Percentiles rank a stretch among this genome's conserved stretches.
phyloP scores from a whole-genome alignment of 805 yeast species.

The Sungouiozyma intestinalis region DNA sequence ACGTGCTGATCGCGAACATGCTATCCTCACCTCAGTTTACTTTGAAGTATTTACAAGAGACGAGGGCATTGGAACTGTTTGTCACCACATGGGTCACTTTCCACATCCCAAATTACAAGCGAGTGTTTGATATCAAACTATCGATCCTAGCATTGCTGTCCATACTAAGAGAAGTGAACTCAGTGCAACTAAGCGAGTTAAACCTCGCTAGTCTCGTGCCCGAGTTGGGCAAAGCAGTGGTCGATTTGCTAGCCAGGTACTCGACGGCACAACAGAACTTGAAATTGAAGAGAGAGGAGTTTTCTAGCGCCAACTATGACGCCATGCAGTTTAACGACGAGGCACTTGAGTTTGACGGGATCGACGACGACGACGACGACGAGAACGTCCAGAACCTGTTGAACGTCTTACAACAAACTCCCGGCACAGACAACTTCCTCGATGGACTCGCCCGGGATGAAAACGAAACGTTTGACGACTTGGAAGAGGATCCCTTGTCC shows the following conservation, averaged over 20 bases:
- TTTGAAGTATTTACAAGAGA: constrained; percentile 38
- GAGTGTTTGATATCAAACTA: constrained; percentile 77
- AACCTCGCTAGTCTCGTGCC: constrained; percentile 33
- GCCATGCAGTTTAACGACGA: constrained; percentile 30
- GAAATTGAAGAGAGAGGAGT: constrained; percentile 53
- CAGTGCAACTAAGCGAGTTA: constrained; percentile 24
- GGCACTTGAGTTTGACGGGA: constrained; percentile 28
- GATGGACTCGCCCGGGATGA: constrained; percentile 28
- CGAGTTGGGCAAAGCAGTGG: constrained; percentile 42
- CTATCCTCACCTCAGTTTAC: constrained; percentile 50
- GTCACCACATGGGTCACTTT: constrained; percentile 35
- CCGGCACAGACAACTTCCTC: constrained; percentile 27
- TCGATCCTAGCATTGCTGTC: constrained; percentile 58
- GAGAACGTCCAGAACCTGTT: constrained; percentile 34
- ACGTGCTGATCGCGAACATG: constrained; percentile 54
- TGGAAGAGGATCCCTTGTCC: constrained; percentile 72
- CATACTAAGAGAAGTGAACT: constrained; percentile 27
- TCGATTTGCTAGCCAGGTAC: constrained; percentile 43
- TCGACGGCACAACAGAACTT: constrained; percentile 63
- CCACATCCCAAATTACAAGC: constrained; percentile 39
- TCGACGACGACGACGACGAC: constrained; percentile 28
- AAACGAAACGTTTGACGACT: constrained; percentile 56
- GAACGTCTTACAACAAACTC: constrained; percentile 37
- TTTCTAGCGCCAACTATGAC: constrained; percentile 28
- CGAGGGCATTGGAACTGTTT: constrained; percentile 37